phyloP scores from a whole-genome alignment of 2,329 filamentous ascomycete species.

The Ceratocystis variospora region DNA sequence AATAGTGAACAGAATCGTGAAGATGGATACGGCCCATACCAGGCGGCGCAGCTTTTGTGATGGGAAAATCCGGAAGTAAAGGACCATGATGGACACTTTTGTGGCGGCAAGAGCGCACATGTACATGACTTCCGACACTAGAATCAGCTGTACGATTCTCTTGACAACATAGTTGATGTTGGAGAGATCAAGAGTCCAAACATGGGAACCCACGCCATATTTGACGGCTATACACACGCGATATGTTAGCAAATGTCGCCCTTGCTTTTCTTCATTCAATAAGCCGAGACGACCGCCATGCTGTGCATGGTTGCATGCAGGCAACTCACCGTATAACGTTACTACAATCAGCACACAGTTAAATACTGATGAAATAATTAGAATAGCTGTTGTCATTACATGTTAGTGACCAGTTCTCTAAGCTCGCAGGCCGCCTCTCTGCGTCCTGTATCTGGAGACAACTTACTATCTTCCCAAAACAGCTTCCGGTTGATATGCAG shows the following conservation, averaged over 20 bases:
- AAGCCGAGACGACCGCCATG: no score
- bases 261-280: not conserved
- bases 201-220: slow-evolving; percentile 15
- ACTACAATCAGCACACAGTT: slow-evolving; percentile 5
- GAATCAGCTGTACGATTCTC: slow-evolving; percentile 22
- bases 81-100: slow-evolving; percentile 27
- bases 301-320: not conserved
- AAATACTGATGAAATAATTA: slow-evolving; percentile 13
- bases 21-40: slow-evolving; percentile 23
- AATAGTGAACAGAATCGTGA: slow-evolving; percentile 21
- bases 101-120: slow-evolving; percentile 25
- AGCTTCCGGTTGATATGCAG: slow-evolving; percentile 7
- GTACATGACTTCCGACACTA: slow-evolving; percentile 24
- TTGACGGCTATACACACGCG: slow-evolving; percentile 9
- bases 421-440: not conserved
- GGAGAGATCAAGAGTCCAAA: slow-evolving; percentile 11
- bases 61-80: slow-evolving; percentile 27
- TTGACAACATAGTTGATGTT: slow-evolving; percentile 11
- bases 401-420: not conserved
- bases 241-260: slow-evolving; percentile 8
- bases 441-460: not conserved
- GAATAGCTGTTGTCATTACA: not conserved
- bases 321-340: slow-evolving; percentile 9
- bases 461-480: slow-evolving; percentile 19
- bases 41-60: slow-evolving; percentile 23